Base-by-base conservation (phyloP, 352 stramenopile genomes). In the Salisapilia sapeloensis region DNA sequence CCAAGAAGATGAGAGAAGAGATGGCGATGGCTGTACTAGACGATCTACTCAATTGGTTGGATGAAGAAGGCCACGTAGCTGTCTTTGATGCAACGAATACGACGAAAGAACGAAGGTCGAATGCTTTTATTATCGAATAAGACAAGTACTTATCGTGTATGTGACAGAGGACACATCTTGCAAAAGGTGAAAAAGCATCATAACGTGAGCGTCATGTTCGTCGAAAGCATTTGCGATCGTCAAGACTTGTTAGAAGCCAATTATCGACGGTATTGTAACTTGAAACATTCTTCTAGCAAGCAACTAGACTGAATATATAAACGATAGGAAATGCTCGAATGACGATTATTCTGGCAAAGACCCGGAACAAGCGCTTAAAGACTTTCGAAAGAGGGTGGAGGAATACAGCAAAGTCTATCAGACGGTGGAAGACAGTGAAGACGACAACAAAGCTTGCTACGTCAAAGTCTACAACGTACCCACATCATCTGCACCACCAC, bases 31-130 rank as follows among this genome's bases (percentile, higher is more conserved):
- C 63, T 31, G 66, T 85, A 19, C 49, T 94, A 12, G 60, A 86
- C 18, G 76, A 94, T 17, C 76, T 96, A 42, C 58, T 96, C 15
- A 55, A 82, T 21, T 97, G 84, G 85, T 51, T 96, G 6, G 79
- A 95, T 29, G 56, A 52, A 6, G 61, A 92, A 23, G 74, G 81
- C 43, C 71, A 96, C 45, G 81, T 96, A 29, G 90, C 69, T 1
- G 84, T 97, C 38, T 96, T 96, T 46, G 90, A 97, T 53, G 90
- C 90, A 5, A 97, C 90, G 23, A 97, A 97, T 53, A 96, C 84
- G 6, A 97, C 90, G 14, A 82, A 85, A 35, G 35, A 63, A 34
- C 56, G 67, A 21, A 53, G 67, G 59, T 56, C 53, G 23, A 18
- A 6, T 21, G 33, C 26, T 7, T 14, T 10, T 35, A 15, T 35